Base-by-base conservation (phyloP, 495 filamentous ascomycete genomes). In the Letharia lupina region DNA sequence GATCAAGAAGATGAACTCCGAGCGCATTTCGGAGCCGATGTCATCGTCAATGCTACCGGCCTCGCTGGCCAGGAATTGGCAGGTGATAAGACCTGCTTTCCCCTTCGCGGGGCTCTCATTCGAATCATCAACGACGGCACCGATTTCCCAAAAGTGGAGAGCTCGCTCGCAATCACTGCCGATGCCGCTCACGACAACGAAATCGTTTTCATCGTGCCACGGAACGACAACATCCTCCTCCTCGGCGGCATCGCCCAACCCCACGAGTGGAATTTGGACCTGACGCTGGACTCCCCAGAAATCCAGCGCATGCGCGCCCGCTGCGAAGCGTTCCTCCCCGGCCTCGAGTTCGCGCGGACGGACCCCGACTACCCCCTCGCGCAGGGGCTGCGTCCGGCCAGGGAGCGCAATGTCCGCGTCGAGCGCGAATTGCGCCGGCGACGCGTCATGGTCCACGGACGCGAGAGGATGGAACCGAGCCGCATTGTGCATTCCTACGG, bases 81-180 rank as follows among this genome's bases (percentile, higher is more conserved):
- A 11, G 70, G 69, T 20, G 81, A 81, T 64, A 67, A 72, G 37
- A 71, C 69, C n/a, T 75, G 75, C 54, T 81, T 79, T 66, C 77
- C 80, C 18, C 71, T 82, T 59, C 75, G 79, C 23, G 81, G 81
- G 59, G 81, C 70, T 8, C 72, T 83, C 3, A 71, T 83, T 59
- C 79, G 81, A 35, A 73, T 83, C 68, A 73, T 79, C 68, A 83
- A 83, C 66, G 81, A 82, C 64, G 81, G 81, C 48, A 70, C 69
- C 11, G 71, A 73, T 42, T 82, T 82, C 67, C 79, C 80, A 12
- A 79, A 82, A 64, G 67, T 83, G 41, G 65, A 76, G 13, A 71
- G 72, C 23, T 77, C 80, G 8, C 68, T 81, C 66, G 74, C 73
- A 2, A 75, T 81, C 62, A 73, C 76, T 44, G 74, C 78, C 50